Percentiles rank a stretch among this genome's conserved stretches.
Evolutionary conservation across 140 eudicot genomes (phyloP).

Genomic region (Bidens hawaiensis): DNA sequence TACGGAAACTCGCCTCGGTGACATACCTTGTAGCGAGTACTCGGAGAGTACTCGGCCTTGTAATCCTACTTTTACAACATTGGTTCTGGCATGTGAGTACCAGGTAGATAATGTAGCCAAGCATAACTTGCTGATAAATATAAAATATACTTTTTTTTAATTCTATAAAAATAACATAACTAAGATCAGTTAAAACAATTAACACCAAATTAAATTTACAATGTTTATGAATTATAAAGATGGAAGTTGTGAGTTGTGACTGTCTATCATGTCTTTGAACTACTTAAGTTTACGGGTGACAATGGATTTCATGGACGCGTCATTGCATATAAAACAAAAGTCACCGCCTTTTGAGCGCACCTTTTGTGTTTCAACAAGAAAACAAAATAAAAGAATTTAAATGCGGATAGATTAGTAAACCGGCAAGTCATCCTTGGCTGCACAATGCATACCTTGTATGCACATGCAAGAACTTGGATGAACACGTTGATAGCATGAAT

Average conservation of each 20-base stretch:
- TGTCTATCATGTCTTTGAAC: too few relatives aligned
- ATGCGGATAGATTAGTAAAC: background rate
- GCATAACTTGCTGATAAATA: conserved; percentile 22
- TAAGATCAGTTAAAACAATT: too few relatives aligned
- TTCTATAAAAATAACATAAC: background rate
- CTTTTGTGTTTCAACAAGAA: background rate
- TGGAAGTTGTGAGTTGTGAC: too few relatives aligned
- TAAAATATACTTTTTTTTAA: background rate
- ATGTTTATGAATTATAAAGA: too few relatives aligned
- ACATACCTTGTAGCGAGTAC: too few relatives aligned
- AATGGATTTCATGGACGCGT: background rate
- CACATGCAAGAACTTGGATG: conserved; percentile 40
- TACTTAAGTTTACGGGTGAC: background rate
- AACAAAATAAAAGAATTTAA: background rate
- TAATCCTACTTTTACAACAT: too few relatives aligned
- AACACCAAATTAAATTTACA: too few relatives aligned
- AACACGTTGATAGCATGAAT: background rate
- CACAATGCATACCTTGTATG: conserved; percentile 26
- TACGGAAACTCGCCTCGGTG: too few relatives aligned
- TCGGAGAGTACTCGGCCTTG: too few relatives aligned
- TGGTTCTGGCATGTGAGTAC: conserved; percentile 35
- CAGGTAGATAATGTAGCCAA: conserved; percentile 34
- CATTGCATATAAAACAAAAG: background rate
- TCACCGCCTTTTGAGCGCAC: background rate
- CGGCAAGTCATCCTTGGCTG: conserved; percentile 48